Conservation (phyloP, 306 rosid species). For the Trifolium dubium region DNA sequence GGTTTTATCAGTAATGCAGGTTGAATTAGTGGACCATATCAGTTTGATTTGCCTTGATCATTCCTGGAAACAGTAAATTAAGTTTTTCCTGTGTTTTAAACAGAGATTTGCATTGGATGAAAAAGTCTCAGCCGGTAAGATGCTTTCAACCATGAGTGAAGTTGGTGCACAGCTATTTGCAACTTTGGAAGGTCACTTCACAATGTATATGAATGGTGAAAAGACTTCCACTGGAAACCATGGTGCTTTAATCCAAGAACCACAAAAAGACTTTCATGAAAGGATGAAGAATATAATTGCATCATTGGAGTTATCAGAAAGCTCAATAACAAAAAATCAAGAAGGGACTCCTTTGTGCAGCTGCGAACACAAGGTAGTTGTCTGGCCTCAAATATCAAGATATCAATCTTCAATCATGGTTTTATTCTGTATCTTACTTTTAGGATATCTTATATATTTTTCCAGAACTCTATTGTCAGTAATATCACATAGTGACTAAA, state of each 20-base stretch:
- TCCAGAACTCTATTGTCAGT: conserved; percentile 35
- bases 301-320: conserved; percentile 60
- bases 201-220: conserved; percentile 47
- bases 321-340: conserved; percentile 47
- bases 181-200: conserved; percentile 63
- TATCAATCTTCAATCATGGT: conserved; percentile 56
- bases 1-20: conserved; percentile 69
- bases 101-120: conserved; percentile 61
- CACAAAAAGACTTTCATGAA: conserved; percentile 55
- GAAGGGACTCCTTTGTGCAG: conserved; percentile 46
- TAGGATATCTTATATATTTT: conserved; percentile 50
- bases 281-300: conserved; percentile 59
- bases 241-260: conserved; percentile 56
- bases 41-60: conserved; percentile 31
- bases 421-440: conserved; percentile 50
- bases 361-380: conserved; percentile 77
- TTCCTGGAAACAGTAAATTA: conserved; percentile 25
- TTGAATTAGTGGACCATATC: conserved; percentile 41
- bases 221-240: conserved; percentile 42
- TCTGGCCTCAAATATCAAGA: conserved; percentile 61
- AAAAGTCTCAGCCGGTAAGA: conserved; percentile 53
- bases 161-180: conserved; percentile 63
- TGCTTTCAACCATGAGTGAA: conserved; percentile 71
- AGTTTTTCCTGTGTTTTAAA: conserved; percentile 36
- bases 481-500: conserved; percentile 38